Conservation (phyloP, 139 green algal species). For the Chlorella vulgaris region DNA sequence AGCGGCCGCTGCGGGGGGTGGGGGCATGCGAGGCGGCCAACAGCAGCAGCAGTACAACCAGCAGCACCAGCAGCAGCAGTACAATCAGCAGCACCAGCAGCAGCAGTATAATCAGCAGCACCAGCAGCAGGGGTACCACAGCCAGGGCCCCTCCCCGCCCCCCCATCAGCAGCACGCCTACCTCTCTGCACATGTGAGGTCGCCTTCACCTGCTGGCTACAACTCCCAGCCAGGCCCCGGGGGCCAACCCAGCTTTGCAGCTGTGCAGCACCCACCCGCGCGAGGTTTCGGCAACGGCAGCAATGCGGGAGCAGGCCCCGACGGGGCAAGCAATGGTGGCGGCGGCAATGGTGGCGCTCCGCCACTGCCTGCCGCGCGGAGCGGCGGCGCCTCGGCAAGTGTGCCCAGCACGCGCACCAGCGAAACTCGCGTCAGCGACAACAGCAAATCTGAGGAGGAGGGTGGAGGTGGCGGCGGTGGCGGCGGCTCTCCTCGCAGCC, state of each 20-base stretch:
- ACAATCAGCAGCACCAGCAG: too few relatives aligned
- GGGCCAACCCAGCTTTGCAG: conserved; percentile 4
- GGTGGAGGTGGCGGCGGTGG: background rate
- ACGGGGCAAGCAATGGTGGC: background rate
- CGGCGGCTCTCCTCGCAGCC: background rate
- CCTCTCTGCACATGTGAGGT: background rate
- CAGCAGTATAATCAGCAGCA: too few relatives aligned
- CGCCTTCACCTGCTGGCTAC: background rate
- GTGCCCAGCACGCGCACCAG: background rate
- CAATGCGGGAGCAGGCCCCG: background rate
- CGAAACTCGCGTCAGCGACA: background rate
- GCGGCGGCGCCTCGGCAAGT: background rate
- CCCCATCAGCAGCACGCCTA: background rate
- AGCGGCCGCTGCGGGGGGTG: background rate
- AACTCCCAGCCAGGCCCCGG: background rate
- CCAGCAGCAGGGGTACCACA: too few relatives aligned
- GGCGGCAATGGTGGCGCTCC: background rate
- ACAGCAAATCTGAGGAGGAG: conserved; percentile 12
- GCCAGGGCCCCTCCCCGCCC: background rate
- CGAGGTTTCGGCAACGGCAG: conserved; percentile 4
- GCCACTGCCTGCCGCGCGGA: background rate
- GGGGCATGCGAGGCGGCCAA: background rate
- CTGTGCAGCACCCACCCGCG: conserved; percentile 5
- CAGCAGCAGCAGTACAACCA: background rate
- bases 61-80: background rate